A percentile compares a stretch with the other conserved stretches of the same genome.
These are phyloP conservation scores for Mortierella sp. DNA, from an alignment of 371 early-diverging fungal species.

Conservation along the genomic window DNA sequence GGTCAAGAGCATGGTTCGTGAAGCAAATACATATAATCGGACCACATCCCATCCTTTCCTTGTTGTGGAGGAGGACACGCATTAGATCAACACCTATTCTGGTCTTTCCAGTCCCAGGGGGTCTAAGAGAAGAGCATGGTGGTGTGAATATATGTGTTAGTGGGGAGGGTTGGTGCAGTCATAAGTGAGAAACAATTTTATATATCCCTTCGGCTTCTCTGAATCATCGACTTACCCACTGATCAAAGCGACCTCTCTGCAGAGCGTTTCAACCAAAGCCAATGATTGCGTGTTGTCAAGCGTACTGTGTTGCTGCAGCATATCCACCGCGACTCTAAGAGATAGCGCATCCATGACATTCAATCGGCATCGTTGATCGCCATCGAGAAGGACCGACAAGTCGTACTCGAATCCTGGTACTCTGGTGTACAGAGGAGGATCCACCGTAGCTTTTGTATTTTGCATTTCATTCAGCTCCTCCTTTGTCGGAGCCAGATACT, in stretches of 20 bases:
- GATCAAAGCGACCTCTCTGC: slow-evolving; percentile 57
- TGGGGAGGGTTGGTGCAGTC: too few relatives aligned
- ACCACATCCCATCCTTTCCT: slow-evolving; percentile 29
- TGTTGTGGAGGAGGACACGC: slow-evolving; percentile 55
- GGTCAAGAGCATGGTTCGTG: slow-evolving; percentile 83
- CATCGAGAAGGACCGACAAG: slow-evolving; percentile 35
- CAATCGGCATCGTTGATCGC: neutral
- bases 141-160: too few relatives aligned
- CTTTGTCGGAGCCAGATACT: slow-evolving; percentile 49
- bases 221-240: slow-evolving; percentile 59
- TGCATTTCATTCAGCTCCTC: slow-evolving; percentile 2
- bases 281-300: slow-evolving; percentile 54
- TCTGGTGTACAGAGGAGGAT: slow-evolving; percentile 52
- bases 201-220: too few relatives aligned
- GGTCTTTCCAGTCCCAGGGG: slow-evolving; percentile 70
- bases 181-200: too few relatives aligned
- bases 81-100: slow-evolving; percentile 61
- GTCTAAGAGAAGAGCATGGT: slow-evolving; percentile 35
- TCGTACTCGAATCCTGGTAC: slow-evolving; percentile 53
- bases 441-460: neutral
- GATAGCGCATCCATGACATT: too few relatives aligned
- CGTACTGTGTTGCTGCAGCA: slow-evolving; percentile 21
- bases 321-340: neutral
- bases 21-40: slow-evolving; percentile 76
- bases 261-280: slow-evolving; percentile 54